phyloP scores from a whole-genome alignment of 352 stramenopile genomes.

The Pythium rhizo-oryzae region DNA sequence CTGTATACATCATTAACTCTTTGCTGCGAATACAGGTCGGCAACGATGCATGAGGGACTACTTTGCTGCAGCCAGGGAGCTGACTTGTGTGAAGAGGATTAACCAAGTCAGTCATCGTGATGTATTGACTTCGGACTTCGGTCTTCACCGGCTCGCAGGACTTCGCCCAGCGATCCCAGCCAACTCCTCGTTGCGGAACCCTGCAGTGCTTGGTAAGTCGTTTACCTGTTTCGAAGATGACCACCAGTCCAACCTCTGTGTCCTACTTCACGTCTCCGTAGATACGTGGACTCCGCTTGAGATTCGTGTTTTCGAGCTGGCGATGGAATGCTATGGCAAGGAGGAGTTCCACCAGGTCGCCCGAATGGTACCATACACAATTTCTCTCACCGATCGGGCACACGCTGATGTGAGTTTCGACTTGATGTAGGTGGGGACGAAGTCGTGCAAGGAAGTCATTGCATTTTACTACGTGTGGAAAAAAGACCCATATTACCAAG shows the following conservation, averaged over 20 bases:
- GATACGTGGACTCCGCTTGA: constrained; percentile 82
- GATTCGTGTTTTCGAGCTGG: constrained; percentile 83
- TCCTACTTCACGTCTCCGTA: constrained; percentile 19
- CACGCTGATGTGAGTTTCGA: not conserved
- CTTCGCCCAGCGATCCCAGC: constrained; percentile 58
- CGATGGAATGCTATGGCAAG: constrained; percentile 86
- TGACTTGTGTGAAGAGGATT: constrained; percentile 40
- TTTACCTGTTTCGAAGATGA: not conserved
- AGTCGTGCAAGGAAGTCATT: constrained; percentile 73
- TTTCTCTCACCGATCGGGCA: not conserved
- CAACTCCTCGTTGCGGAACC: constrained; percentile 49
- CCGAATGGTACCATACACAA: constrained; percentile 48
- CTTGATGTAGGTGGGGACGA: constrained; percentile 54
- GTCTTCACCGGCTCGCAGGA: constrained; percentile 47
- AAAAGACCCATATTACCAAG: constrained; percentile 82
- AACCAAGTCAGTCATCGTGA: constrained; percentile 32
- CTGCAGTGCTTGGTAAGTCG: constrained; percentile 43
- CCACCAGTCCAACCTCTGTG: not conserved
- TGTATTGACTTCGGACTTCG: constrained; percentile 42
- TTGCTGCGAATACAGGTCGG: constrained; percentile 37
- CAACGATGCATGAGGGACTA: constrained; percentile 72
- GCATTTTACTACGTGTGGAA: constrained; percentile 91
- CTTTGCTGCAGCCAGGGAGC: constrained; percentile 53
- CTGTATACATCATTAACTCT: not conserved
- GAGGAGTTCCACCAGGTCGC: constrained; percentile 79